Evolutionary conservation across 805 yeast genomes (phyloP), one percentile per base, ranked within the genome.

Genomic region (Wickerhamomyces pijperi): DNA sequence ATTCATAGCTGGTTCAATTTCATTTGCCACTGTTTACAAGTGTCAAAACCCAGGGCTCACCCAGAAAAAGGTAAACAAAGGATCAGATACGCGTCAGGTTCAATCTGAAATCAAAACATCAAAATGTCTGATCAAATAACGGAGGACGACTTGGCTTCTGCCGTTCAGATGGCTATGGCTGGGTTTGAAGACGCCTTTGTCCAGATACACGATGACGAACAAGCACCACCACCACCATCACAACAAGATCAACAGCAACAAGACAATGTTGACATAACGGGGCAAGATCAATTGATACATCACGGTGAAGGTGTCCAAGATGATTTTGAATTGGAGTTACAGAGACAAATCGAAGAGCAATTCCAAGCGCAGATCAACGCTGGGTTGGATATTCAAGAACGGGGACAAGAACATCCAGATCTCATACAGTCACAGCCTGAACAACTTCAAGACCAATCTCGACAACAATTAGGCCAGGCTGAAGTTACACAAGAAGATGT

Each of bases 91-190:
- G 21, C 33, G 41, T 43, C 42, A 21, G n/a, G n/a, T n/a, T n/a
- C n/a, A n/a, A n/a, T n/a, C n/a, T 15, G 37, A 11, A 36, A 38
- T 33, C 34, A 39, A 16, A 37, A 38, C 25, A 28, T 23, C 18
- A 36, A 32, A 12, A 32, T 31, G 33, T 15, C 15, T 17, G 28
- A 19, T 9, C 19, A 21, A 48, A 40, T 42, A 34, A 40, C 44
- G 9, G 65, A 58, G 32, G 57, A 49, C 21, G 65, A 61, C 43
- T 42, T 64, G 20, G 67, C 60, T 17, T 57, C 61, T 17, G 64
- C 60, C 15, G 68, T 63, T 3, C 61, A 64, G 16, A 61, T 55
- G 44, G 70, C 70, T 2, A 62, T 64, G 56, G 44, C 44, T 7
- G 49, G 55, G 8, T 37, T 51, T 6, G 46, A 41, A 9, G 42